A percentile compares a stretch with the other conserved stretches of the same genome.
phyloP scores from a whole-genome alignment of 2,329 filamentous ascomycete species.

The Domatiomyces catenatus region DNA sequence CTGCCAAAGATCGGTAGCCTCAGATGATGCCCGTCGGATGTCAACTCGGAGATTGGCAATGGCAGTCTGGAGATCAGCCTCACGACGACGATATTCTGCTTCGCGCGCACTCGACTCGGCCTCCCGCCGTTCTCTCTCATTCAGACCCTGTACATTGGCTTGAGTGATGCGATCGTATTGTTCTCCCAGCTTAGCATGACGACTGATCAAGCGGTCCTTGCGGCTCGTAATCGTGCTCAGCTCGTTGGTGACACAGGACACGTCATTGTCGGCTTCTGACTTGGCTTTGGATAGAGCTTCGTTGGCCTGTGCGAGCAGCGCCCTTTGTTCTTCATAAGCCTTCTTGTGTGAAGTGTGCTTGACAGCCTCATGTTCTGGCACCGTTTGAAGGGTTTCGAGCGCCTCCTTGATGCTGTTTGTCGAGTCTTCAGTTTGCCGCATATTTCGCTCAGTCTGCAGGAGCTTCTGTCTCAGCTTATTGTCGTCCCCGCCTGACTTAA shows the following conservation, averaged over 20 bases:
- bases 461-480: conserved; percentile 47
- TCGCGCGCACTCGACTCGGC: conserved; percentile 33
- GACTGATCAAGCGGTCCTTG: conserved; percentile 41
- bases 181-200: conserved; percentile 43
- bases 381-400: conserved; percentile 39
- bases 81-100: conserved; percentile 30
- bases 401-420: conserved; percentile 39
- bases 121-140: conserved; percentile 37
- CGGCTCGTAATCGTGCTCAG: conserved; percentile 36
- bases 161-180: conserved; percentile 45
- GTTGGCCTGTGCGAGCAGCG: conserved; percentile 35
- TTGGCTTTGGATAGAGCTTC: conserved; percentile 37
- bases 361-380: conserved; percentile 41
- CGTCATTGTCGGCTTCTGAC: conserved; percentile 38
- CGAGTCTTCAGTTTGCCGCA: conserved; percentile 48
- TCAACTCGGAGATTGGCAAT: conserved; percentile 30
- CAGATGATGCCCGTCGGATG: conserved; percentile 23
- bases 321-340: conserved; percentile 39
- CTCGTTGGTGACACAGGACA: conserved; percentile 25
- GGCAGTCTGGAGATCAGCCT: conserved; percentile 27
- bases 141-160: conserved; percentile 42
- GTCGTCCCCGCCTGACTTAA: conserved; percentile 45
- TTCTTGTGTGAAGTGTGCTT: conserved; percentile 39
- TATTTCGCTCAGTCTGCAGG: conserved; percentile 46
- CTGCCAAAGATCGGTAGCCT: conserved; percentile 23